Conservation (phyloP, 2,329 filamentous ascomycete species). For the Colletotrichum lini region DNA sequence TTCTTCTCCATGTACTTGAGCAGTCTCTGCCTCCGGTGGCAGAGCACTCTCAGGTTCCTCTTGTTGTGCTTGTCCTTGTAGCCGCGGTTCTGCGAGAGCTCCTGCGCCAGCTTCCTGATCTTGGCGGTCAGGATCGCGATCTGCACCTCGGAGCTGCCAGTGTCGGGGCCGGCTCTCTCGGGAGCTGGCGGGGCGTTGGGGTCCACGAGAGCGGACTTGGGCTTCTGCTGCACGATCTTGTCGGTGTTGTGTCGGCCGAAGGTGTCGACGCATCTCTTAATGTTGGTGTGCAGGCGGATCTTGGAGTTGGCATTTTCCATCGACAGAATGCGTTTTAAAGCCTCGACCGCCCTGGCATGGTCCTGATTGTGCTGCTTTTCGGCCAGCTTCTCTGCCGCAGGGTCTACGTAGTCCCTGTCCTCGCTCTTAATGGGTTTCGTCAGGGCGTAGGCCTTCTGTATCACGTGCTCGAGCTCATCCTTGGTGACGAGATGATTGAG, state of each 20-base stretch:
- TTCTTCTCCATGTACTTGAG: constrained; percentile 88
- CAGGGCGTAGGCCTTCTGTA: constrained; percentile 78
- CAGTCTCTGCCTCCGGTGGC: constrained; percentile 91
- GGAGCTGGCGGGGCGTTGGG: constrained; percentile 58
- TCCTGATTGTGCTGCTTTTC: constrained; percentile 63
- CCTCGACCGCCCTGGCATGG: constrained; percentile 80
- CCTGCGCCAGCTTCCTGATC: constrained; percentile 84
- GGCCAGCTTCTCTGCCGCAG: constrained; percentile 52
- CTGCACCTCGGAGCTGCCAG: constrained; percentile 97
- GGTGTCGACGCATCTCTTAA: constrained; percentile 84
- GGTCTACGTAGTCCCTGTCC: constrained; percentile 56
- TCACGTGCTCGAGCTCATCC: constrained; percentile 75
- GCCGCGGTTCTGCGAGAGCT: constrained; percentile 76
- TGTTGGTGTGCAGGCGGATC: constrained; percentile 86
- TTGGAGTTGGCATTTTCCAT: constrained; percentile 83
- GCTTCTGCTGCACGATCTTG: constrained; percentile 73
- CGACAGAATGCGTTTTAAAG: constrained; percentile 83
- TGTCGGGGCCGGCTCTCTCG: constrained; percentile 86
- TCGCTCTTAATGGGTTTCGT: constrained; percentile 67
- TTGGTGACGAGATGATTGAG: constrained; percentile 84
- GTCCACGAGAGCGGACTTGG: constrained; percentile 60
- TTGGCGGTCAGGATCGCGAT: constrained; percentile 95
- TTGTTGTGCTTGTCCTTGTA: constrained; percentile 95
- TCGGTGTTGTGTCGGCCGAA: constrained; percentile 97
- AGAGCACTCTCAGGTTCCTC: constrained; percentile 86